phyloP scores from a whole-genome alignment of 768 basidiomycete genomes.

The Dacryopinax primogenitus region DNA sequence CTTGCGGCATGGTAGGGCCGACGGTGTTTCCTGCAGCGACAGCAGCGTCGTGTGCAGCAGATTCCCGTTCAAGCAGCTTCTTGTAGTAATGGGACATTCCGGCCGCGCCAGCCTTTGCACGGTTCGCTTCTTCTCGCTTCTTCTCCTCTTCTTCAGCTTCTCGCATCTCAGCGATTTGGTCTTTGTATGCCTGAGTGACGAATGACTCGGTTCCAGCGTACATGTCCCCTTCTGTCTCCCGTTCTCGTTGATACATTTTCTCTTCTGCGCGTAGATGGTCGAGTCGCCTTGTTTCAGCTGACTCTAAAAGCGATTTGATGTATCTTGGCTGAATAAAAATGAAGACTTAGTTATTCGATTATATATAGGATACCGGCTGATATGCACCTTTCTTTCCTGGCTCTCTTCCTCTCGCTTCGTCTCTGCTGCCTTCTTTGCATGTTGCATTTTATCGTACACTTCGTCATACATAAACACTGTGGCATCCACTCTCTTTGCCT shows the following conservation, averaged over 20 bases:
- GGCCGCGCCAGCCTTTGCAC: conserved; percentile 43
- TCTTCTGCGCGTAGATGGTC: conserved; percentile 92
- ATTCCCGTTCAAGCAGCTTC: conserved; percentile 53
- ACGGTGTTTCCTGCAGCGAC: conserved; percentile 52
- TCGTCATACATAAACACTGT: conserved; percentile 93
- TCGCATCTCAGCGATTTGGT: conserved; percentile 86
- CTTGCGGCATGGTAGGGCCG: conserved; percentile 38
- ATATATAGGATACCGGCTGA: not conserved
- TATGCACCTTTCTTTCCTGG: conserved; percentile 61
- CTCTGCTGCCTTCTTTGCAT: conserved; percentile 62
- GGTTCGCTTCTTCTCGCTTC: conserved; percentile 57
- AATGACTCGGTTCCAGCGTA: conserved; percentile 94
- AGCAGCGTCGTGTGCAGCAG: conserved; percentile 73
- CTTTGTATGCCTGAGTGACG: conserved; percentile 93
- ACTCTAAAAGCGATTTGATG: conserved; percentile 60
- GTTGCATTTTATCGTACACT: conserved; percentile 92
- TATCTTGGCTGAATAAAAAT: conserved; percentile 66
- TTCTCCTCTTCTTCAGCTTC: conserved; percentile 88
- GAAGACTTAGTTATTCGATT: conserved; percentile 14
- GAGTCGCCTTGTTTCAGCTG: conserved; percentile 75
- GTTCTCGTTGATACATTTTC: conserved; percentile 89
- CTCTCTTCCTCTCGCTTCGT: conserved; percentile 62
- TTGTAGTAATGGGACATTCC: conserved; percentile 83
- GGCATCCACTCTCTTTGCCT: conserved; percentile 63
- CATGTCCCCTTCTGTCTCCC: conserved; percentile 84